Evolutionary conservation across 164 flowering plant genomes (phyloP).

Genomic region (Magnolia sinica): DNA sequence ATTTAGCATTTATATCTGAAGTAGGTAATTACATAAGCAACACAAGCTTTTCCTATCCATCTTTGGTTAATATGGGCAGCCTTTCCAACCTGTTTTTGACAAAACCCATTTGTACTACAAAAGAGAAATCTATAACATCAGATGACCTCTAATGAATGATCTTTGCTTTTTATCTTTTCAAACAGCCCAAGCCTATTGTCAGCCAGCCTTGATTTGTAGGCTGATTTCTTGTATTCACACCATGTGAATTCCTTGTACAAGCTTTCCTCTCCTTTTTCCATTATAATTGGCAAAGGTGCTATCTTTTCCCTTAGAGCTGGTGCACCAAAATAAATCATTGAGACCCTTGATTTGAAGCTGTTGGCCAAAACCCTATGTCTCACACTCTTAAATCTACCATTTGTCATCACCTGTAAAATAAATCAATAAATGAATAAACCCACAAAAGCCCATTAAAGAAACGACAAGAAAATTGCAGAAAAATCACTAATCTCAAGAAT

Average conservation of each 20-base stretch:
- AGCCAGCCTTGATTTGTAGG: conserved; percentile 61
- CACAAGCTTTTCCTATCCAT: conserved; percentile 5
- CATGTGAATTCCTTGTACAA: conserved; percentile 90
- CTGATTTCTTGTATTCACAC: conserved; percentile 72
- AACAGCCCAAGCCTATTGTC: conserved; percentile 67
- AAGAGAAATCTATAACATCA: conserved; percentile 17
- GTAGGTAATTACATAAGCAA: neutral
- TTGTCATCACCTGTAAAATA: conserved; percentile 72
- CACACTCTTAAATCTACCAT: conserved; percentile 86
- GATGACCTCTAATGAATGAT: neutral
- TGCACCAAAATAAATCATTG: conserved; percentile 88
- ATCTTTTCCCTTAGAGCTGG: conserved; percentile 62
- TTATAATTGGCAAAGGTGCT: conserved; percentile 42
- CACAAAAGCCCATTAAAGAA: neutral
- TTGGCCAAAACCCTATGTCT: conserved; percentile 80
- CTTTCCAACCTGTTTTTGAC: conserved; percentile 10
- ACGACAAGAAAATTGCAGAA: neutral
- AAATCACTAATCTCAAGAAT: neutral
- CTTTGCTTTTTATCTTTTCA: conserved; percentile 27
- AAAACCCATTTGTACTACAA: conserved; percentile 9
- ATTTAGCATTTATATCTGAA: neutral
- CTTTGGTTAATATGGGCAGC: conserved; percentile 13
- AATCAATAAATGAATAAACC: too few species aligned
- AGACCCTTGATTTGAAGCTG: conserved; percentile 52
- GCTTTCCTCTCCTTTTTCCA: conserved; percentile 60